phyloP scores from a whole-genome alignment of 495 filamentous ascomycete genomes.

The Margaritispora aquatica region DNA sequence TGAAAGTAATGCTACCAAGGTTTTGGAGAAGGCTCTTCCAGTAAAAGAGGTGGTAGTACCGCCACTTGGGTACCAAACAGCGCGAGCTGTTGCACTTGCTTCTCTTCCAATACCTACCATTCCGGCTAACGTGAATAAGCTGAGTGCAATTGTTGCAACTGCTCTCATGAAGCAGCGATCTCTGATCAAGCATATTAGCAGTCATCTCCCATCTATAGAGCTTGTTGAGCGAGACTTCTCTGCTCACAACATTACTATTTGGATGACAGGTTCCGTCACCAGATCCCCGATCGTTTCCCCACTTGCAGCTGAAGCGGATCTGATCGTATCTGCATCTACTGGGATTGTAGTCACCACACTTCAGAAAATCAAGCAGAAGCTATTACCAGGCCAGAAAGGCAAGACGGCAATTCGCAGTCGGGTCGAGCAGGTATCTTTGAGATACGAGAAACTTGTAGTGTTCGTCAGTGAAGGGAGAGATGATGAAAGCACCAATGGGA shows the following conservation, averaged over 20 bases:
- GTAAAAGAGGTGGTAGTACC: neutral
- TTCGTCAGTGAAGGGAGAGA: conserved; percentile 53
- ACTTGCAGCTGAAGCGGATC: conserved; percentile 60
- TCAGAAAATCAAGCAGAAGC: conserved; percentile 65
- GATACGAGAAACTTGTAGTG: conserved; percentile 68
- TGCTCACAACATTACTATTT: conserved; percentile 30
- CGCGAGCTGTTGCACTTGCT: neutral
- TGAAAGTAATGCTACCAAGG: neutral
- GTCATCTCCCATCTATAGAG: conserved; percentile 41
- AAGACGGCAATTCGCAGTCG: conserved; percentile 47
- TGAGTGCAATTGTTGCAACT: conserved; percentile 42
- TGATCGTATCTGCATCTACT: conserved; percentile 64
- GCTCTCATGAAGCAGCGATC: conserved; percentile 36
- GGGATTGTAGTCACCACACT: conserved; percentile 68
- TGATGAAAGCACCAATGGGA: conserved; percentile 29
- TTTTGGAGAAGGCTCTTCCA: neutral
- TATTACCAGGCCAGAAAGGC: conserved; percentile 53
- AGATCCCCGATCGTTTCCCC: conserved; percentile 27
- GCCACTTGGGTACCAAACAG: neutral
- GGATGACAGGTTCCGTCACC: conserved; percentile 27
- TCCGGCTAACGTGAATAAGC: conserved; percentile 19
- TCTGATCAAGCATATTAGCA: conserved; percentile 40
- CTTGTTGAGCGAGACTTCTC: conserved; percentile 57
- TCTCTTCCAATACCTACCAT: conserved; percentile 12
- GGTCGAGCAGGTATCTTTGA: conserved; percentile 45